Base-by-base conservation (phyloP, 78 protist species). In the Chrysochromulina parva region DNA sequence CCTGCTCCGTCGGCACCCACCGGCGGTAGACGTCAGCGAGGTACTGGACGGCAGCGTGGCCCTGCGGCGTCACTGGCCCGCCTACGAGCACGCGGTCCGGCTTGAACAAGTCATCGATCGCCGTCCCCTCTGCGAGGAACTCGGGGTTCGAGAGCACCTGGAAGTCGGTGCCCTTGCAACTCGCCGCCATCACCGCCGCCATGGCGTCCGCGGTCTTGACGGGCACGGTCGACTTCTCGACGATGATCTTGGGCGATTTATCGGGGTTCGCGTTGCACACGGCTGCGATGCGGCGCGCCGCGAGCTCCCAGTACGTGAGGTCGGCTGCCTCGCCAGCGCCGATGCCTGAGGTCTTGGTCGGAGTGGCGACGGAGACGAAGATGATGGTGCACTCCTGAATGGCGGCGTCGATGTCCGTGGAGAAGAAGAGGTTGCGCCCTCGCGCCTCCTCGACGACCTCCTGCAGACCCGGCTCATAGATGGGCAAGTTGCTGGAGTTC, bases 11-110 rank as follows among this genome's bases (percentile, higher is more conserved):
- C 7, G 96, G 97, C 14, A 97, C 95, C 98, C 98, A 97, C 48
- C 87, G 88, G 19, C 19, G 19, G 78, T 69, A 69, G 22, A 69
- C 14, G 50, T 2, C 13, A 14, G 78, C 48, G 52, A 69, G 78
- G 52, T n/a, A 13, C 58, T 47, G 47, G 24, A 74, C 11, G 19
- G 84, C 84, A 1, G 55, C 84, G 58, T 1, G 84, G 57, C 84
- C 84, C 57, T 47, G 26, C 80, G 20, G 99, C 98, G 17, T 22
- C 74, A 1, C 26, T 47, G 14, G 98, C 98, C 97, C 98, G 6
- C 99, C 99, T 59, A 98, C 96, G 57, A 98, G 97, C 9, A 98
- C 98, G 10, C 99, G 95, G 78, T 98, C 99, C 3, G 99, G 99
- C 2, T 22, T 14, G 53, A 47, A 0, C 14, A 98, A 93, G 58